phyloP scores from a whole-genome alignment of 2,329 filamentous ascomycete species.

The Aspergillus carbonarius region DNA sequence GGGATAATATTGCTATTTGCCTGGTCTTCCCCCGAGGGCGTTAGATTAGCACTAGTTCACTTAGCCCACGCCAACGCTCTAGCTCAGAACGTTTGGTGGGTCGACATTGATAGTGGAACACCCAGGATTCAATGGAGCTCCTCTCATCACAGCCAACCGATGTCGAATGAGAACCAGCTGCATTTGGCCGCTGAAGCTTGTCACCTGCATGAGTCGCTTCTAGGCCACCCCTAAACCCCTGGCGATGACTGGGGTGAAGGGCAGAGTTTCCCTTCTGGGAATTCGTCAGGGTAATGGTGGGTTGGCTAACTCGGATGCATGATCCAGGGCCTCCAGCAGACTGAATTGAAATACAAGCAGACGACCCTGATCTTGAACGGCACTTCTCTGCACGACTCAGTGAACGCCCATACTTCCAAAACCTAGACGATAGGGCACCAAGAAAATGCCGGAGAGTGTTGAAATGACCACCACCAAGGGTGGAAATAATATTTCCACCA shows the following conservation, averaged over 20 bases:
- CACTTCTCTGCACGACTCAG: neutral
- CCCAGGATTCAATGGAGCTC: neutral
- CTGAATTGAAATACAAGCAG: neutral
- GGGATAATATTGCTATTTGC: neutral
- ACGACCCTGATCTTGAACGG: neutral
- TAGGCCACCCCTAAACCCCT: neutral
- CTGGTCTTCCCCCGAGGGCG: neutral
- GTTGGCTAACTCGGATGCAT: neutral
- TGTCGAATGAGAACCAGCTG: neutral
- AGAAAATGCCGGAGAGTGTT: neutral
- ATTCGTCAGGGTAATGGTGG: neutral
- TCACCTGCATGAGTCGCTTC: neutral
- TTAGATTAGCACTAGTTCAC: neutral
- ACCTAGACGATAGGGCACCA: neutral
- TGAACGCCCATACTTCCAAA: neutral
- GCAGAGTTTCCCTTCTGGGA: conserved; percentile 1
- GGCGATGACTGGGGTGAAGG: neutral
- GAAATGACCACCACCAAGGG: neutral
- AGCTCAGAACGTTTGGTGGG: neutral
- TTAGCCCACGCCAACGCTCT: neutral
- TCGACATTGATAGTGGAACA: neutral
- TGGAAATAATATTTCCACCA: neutral
- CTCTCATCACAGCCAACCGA: neutral
- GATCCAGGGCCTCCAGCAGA: neutral
- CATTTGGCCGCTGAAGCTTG: neutral